Evolutionary conservation across 805 yeast species (phyloP), one percentile per base, ranked within the genome.

Genomic region (Kregervanrija delftensis): DNA sequence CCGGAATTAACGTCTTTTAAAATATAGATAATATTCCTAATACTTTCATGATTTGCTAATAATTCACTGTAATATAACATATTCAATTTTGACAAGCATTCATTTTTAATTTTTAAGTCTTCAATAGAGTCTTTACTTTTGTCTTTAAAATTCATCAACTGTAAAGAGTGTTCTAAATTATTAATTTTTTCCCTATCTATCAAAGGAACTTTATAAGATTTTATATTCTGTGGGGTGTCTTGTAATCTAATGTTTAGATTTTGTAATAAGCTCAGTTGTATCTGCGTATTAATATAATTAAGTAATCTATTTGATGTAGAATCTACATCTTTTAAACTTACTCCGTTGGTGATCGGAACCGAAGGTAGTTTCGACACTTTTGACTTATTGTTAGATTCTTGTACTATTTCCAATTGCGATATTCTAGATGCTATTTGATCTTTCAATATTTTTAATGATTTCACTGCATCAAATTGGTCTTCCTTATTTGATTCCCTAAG

Each of bases 101-200:
- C 57, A 43, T 60, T 66, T 45, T 66, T 67, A 10, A 56, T 37
- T 34, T 56, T 58, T 12, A 59, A 54, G 14, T 65, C 67, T 15
- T 58, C 50, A 2, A 41, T 39, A 30, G 37, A 43, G 43, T 22
- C 49, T 53, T 9, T 38, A 35, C 40, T 51, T 40, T 34, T 54
- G 37, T 58, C 61, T 33, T 57, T 55, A 40, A 63, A 56, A 41
- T 58, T 58, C 11, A 64, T 45, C 17, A 61, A 33, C 40, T 61
- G 66, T 11, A 64, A 43, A 12, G 57, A 50, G 39, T 63, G 67
- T 36, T 63, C 66, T 11, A 61, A 36, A 13, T 56, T 54, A 33
- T 50, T 52, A 17, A 63, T 59, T 37, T 49, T 46, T 8, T 55
- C 54, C 12, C 56, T 56, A 8, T 59, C 60, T 11, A 61, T 54